Conservation (phyloP, 805 yeast species). For the Kluyveromyces aestuarii region DNA sequence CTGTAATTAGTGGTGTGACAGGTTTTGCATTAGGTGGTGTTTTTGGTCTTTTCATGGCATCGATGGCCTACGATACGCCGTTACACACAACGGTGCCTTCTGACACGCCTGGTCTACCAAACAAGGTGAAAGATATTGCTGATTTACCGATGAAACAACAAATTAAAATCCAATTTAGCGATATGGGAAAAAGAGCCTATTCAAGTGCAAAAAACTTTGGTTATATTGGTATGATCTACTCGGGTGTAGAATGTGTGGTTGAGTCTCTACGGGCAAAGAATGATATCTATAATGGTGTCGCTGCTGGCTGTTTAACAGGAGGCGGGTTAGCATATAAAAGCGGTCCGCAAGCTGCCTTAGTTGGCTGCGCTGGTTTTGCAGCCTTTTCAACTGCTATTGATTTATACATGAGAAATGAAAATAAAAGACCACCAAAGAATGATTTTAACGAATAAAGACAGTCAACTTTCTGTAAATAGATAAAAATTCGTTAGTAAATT, state of each 20-base stretch:
- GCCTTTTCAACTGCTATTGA: conserved; percentile 88
- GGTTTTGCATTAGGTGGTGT: conserved; percentile 95
- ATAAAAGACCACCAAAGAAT: conserved; percentile 72
- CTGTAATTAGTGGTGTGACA: conserved; percentile 83
- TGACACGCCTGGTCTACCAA: conserved; percentile 9
- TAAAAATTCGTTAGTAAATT: neutral
- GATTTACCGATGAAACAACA: conserved; percentile 90
- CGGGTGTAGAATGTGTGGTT: conserved; percentile 87
- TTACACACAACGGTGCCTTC: conserved; percentile 25
- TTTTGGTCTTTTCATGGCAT: conserved; percentile 90
- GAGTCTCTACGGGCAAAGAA: conserved; percentile 83
- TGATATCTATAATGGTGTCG: conserved; percentile 84
- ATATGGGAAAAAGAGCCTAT: conserved; percentile 86
- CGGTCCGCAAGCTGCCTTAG: conserved; percentile 84
- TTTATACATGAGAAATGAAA: conserved; percentile 74
- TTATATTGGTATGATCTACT: conserved; percentile 78
- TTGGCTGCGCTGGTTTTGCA: conserved; percentile 97
- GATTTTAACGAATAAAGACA: conserved; percentile 63
- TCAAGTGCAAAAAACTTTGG: conserved; percentile 91
- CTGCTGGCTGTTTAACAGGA: conserved; percentile 95
- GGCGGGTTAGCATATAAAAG: conserved; percentile 88
- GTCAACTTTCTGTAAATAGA: neutral
- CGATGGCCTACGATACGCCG: conserved; percentile 38
- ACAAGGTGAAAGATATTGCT: conserved; percentile 45
- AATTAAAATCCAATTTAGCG: conserved; percentile 80